Evolutionary conservation across 345 rosid genomes (phyloP).

Genomic region (Acer negundo): DNA sequence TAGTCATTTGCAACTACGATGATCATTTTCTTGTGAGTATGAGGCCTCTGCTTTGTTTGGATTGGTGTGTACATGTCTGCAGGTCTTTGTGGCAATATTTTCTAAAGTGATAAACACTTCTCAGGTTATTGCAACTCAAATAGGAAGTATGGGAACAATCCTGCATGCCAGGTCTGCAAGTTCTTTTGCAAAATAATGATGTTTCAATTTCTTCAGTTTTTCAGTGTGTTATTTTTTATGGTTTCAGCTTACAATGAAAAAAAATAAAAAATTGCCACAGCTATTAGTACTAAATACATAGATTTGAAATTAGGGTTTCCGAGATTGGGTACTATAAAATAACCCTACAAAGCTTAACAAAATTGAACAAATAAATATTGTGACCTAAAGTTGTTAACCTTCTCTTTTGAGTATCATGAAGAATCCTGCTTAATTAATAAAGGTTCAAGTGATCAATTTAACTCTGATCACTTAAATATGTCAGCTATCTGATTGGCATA

Average conservation of each 20-base stretch:
- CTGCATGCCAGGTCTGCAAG: conserved; percentile 69
- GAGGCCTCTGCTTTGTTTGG: conserved; percentile 8
- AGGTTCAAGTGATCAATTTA: neutral
- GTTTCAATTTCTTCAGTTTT: neutral
- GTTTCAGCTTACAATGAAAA: neutral
- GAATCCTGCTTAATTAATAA: neutral
- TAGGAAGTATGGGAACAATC: conserved; percentile 88
- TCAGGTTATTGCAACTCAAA: conserved; percentile 86
- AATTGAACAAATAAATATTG: neutral
- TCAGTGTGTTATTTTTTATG: neutral
- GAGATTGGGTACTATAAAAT: neutral
- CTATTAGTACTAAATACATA: neutral
- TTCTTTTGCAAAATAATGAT: neutral
- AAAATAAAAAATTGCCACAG: too few species aligned
- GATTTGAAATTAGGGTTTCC: neutral
- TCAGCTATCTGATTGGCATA: neutral
- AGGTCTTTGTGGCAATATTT: neutral
- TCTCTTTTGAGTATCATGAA: neutral
- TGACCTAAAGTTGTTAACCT: neutral
- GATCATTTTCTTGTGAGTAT: conserved; percentile 82
- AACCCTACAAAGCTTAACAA: neutral
- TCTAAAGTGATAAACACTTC: conserved; percentile 26
- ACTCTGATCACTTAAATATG: neutral
- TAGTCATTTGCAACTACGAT: conserved; percentile 72
- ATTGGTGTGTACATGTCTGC: neutral